Evolutionary conservation across 805 yeast genomes (phyloP).

Genomic region (Tetrapisispora phaffii): DNA sequence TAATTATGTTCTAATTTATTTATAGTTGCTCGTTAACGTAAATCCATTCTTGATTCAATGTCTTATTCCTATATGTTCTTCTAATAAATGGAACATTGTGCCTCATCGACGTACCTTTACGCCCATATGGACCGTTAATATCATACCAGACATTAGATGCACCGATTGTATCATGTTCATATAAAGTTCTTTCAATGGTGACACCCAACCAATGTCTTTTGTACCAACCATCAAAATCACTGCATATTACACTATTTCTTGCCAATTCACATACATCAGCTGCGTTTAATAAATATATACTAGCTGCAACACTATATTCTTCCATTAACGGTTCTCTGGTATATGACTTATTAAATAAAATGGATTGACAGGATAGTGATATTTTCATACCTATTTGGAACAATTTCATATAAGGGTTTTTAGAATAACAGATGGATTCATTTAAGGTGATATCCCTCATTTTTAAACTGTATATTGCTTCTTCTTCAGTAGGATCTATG

Average conservation of each 20-base stretch:
- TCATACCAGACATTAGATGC: slow-evolving; percentile 24
- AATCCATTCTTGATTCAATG: slow-evolving; percentile 25
- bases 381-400: slow-evolving; percentile 23
- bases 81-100: slow-evolving; percentile 27
- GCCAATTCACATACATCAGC: slow-evolving; percentile 28
- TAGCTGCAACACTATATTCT: slow-evolving; percentile 30
- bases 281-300: slow-evolving; percentile 25
- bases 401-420: slow-evolving; percentile 26
- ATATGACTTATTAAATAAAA: slow-evolving; percentile 25
- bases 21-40: slow-evolving; percentile 10
- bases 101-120: slow-evolving; percentile 20
- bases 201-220: slow-evolving; percentile 29
- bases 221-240: slow-evolving; percentile 27
- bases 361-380: slow-evolving; percentile 21
- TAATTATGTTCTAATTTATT: background rate
- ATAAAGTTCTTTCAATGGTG: slow-evolving; percentile 4
- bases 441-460: slow-evolving; percentile 18
- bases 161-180: slow-evolving; percentile 16
- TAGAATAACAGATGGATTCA: slow-evolving; percentile 14
- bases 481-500: background rate
- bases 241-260: slow-evolving; percentile 22
- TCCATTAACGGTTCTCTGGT: slow-evolving; percentile 28
- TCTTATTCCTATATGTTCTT: slow-evolving; percentile 19
- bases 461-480: background rate
- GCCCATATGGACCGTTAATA: slow-evolving; percentile 3